These are phyloP conservation scores for Spathaspora arborariae DNA, from an alignment of 805 yeast genomes.

Conservation along the genomic window DNA sequence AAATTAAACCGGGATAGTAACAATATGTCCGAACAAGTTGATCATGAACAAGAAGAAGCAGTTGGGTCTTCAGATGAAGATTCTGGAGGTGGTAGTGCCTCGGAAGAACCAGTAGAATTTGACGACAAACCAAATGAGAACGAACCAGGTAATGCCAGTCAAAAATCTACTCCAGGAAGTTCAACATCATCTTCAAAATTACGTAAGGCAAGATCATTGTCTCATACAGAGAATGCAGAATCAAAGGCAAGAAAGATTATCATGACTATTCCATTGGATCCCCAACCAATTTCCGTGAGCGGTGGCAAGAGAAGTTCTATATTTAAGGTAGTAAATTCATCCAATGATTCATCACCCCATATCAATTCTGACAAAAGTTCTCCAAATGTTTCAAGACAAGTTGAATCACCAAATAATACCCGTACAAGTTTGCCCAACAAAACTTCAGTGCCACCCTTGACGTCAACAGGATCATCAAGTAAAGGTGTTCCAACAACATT, in stretches of 20 bases:
- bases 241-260: constrained; percentile 71
- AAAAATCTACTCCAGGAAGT: constrained; percentile 37
- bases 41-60: constrained; percentile 29
- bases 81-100: constrained; percentile 9
- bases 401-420: constrained; percentile 1
- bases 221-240: constrained; percentile 60
- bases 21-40: constrained; percentile 16
- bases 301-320: constrained; percentile 31
- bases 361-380: constrained; percentile 11
- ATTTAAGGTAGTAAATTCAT: constrained; percentile 34
- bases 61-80: constrained; percentile 20
- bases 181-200: constrained; percentile 27
- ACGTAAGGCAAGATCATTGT: constrained; percentile 46
- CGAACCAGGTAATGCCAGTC: constrained; percentile 14
- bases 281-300: constrained; percentile 60
- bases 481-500: neutral
- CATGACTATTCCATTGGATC: constrained; percentile 77
- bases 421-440: neutral
- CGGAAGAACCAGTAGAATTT: constrained; percentile 19
- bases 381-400: constrained; percentile 4
- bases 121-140: constrained; percentile 16
- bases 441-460: too few species aligned
- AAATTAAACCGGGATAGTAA: constrained; percentile 40
- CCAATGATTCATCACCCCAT: constrained; percentile 29
- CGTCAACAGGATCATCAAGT: neutral